Evolutionary conservation across 2,329 filamentous ascomycete genomes (phyloP).

Genomic region (Diplodia sapinea): DNA sequence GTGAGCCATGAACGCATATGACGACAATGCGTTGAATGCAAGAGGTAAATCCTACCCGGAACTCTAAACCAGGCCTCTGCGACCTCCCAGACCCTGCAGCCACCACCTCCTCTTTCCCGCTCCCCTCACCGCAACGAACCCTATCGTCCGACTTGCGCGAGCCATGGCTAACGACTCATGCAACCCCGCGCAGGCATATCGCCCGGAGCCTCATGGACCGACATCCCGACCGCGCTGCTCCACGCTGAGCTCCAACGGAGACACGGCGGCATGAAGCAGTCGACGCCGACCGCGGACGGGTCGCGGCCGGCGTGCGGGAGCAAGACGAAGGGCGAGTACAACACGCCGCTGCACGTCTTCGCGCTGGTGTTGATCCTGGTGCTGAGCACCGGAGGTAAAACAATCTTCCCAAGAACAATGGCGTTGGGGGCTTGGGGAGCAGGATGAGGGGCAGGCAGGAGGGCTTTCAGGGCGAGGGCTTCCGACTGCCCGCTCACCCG

Average conservation of each 20-base stretch:
- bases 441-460: too few species aligned
- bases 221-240: slow-evolving; percentile 53
- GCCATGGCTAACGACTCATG: slow-evolving; percentile 1
- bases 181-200: slow-evolving; percentile 21
- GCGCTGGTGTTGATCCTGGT: slow-evolving; percentile 64
- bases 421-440: too few species aligned
- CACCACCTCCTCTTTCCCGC: background rate
- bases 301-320: slow-evolving; percentile 60
- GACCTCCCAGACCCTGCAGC: background rate
- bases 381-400: slow-evolving; percentile 59
- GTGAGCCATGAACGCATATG: slow-evolving; percentile 25
- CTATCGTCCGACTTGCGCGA: background rate
- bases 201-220: slow-evolving; percentile 44
- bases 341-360: slow-evolving; percentile 62
- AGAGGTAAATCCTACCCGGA: background rate
- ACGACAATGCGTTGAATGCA: slow-evolving; percentile 13
- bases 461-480: too few species aligned
- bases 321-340: slow-evolving; percentile 56
- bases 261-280: slow-evolving; percentile 54
- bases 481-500: background rate
- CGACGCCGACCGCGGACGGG: slow-evolving; percentile 34
- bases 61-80: background rate
- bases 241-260: slow-evolving; percentile 52
- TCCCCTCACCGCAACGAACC: background rate
- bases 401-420: slow-evolving; percentile 31